Base-by-base conservation (phyloP, 495 filamentous ascomycete genomes). In the Hyaloscypha variabilis region DNA sequence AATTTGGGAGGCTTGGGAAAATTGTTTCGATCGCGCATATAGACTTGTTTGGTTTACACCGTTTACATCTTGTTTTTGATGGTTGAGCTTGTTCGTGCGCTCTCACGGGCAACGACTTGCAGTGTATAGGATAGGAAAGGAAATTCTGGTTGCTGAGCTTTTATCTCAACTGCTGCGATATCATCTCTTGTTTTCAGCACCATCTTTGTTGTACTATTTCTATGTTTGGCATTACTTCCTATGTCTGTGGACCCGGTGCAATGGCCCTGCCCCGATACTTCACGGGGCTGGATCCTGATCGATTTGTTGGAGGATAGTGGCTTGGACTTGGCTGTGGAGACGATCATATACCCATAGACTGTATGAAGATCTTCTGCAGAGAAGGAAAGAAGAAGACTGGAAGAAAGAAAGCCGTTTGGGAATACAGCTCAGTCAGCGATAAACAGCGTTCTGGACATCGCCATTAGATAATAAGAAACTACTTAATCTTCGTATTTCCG, bases 351-450 rank as follows among this genome's bases (percentile, higher is more conserved):
- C 68, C 67, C 60, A 64, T 62, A 66, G 50, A 36, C 56, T 70
- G 60, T 66, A 69, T 51, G 67, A 65, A 60, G 39, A 65, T 68
- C 63, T 64, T 69, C 67, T 69, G 59, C 63, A 66, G 67, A 69
- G 63, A 66, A 67, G 65, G 56, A 64, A 11, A 46, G 39, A 46
- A 46, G 39, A 46, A 46, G 39, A 46, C 17, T 4, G 39, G 60
- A 63, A 39, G 39, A 36, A 19, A 64, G 42, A 55, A 19, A 46
- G 30, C 24, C n/a, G 11, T n/a, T 54, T 62, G 19, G 46, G 13
- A 30, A 28, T 51, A 24, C 17, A 54, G 29, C 60, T 36, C 49
- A 62, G 34, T 53, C 10, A 36, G 50, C 29, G 50, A 53, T 54
- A 28, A n/a, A 54, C 10, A 54, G 51, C 51, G 25, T 54, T 54